Base-by-base conservation (phyloP, 2,329 filamentous ascomycete genomes). In the Nannizziopsis arthrosporioides region DNA sequence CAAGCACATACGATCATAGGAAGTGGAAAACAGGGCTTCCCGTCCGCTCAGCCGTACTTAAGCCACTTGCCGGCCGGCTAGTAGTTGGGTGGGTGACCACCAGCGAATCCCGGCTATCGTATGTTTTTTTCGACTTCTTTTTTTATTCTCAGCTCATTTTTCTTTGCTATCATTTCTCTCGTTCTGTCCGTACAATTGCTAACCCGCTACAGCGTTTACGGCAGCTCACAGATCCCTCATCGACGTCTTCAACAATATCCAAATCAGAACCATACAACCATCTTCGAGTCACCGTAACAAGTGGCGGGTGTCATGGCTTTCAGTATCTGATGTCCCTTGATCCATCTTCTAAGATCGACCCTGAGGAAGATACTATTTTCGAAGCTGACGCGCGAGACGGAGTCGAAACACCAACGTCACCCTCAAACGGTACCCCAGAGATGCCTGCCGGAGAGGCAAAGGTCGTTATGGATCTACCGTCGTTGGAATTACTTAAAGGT, bases 221-320 rank as follows among this genome's bases (percentile, higher is more conserved):
- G 50, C 76, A 86, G 55, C 94, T 92, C 54, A 88, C 86, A 10
- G 47, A 51, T 32, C 48, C 51, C 1, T 44, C 45, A 74, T 78
- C 80, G 51, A 50, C 55, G 50, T 73, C 57, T 62, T 55, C 64
- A 3, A 60, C 58, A 6, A 38, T 55, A 51, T 57, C 52, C 42
- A 60, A 66, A 49, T 63, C 65, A 50, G 93, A 94, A 63, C 85
- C 86, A 1, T 74, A 84, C 59, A 78, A 94, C 30, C 85, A 88
- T 18, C 76, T 98, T n/a, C 85, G 90, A 45, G 85, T 98, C 55
- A 82, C 85, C 52, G 89, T 98, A 50, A 88, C 94, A 61, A 87
- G 84, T 49, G 92, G 92, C 54, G 92, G 92, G 48, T 98, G 92
- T 65, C 92, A 98, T 67, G 92, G 92, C 43, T 98, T 98, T 66